These are phyloP conservation scores for Apocynum venetum DNA, from an alignment of 257 asterid genomes.

Conservation along the genomic window DNA sequence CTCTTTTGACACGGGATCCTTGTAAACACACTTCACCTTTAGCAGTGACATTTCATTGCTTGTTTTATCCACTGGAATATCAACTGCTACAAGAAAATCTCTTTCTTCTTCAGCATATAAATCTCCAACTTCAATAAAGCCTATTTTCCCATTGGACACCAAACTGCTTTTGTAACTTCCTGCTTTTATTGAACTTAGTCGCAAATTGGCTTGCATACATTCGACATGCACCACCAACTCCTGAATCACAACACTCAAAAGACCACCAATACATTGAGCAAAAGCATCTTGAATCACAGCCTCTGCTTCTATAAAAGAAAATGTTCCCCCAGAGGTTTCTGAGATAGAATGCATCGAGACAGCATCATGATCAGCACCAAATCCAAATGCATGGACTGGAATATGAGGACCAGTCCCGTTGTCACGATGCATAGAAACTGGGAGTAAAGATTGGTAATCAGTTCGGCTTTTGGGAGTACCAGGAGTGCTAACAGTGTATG, in stretches of 20 bases:
- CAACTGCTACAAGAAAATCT: slow-evolving; percentile 56
- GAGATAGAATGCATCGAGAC: slow-evolving; percentile 71
- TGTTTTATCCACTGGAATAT: slow-evolving; percentile 48
- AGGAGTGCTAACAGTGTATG: slow-evolving; percentile 37
- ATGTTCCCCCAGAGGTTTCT: slow-evolving; percentile 87
- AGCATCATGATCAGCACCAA: slow-evolving; percentile 90
- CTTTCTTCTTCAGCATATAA: slow-evolving; percentile 90
- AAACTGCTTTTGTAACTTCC: slow-evolving; percentile 64
- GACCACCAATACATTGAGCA: slow-evolving; percentile 97
- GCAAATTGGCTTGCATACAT: slow-evolving; percentile 49
- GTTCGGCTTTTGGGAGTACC: slow-evolving; percentile 14
- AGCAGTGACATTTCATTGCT: slow-evolving; percentile 48
- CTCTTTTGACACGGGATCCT: slow-evolving; percentile 43
- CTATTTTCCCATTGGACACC: slow-evolving; percentile 40
- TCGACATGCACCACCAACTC: slow-evolving; percentile 56
- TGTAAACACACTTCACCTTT: slow-evolving; percentile 54
- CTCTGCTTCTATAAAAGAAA: slow-evolving; percentile 87
- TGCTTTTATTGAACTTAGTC: slow-evolving; percentile 50
- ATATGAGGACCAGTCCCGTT: slow-evolving; percentile 31
- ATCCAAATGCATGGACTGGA: slow-evolving; percentile 88
- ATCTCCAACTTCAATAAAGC: slow-evolving; percentile 67
- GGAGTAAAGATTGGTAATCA: slow-evolving; percentile 46
- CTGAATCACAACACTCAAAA: slow-evolving; percentile 78
- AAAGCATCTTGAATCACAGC: slow-evolving; percentile 88
- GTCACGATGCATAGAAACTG: slow-evolving; percentile 45